Base-by-base conservation (phyloP, 495 filamentous ascomycete species). In the Corynascus novoguineensis region DNA sequence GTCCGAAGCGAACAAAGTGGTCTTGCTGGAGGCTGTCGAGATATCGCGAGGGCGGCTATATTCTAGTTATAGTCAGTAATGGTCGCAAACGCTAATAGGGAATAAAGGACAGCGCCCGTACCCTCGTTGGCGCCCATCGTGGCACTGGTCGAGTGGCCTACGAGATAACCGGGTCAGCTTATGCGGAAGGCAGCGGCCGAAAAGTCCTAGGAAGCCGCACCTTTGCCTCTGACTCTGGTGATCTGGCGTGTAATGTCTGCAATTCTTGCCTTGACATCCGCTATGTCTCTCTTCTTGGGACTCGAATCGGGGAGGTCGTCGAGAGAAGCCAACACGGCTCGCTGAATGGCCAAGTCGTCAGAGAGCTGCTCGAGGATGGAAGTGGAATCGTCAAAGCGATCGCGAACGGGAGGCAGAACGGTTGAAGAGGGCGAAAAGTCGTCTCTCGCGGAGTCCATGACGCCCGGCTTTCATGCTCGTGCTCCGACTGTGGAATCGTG, bases 1-100 rank as follows among this genome's bases (percentile, higher is more conserved):
- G 48, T 47, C 59, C 31, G 57, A 60, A 21, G 6, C 11, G 22
- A 50, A 34, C 24, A 59, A 40, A 14, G 38, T 58, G 4, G 58
- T 52, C 52, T 62, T 60, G 50, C 19, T 53, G 12, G 58, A 58
- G 12, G 55, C 27, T 2, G 27, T 47, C 32, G 53, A 53, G 1
- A 47, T 28, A 27, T 5, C 50, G 3, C 29, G 34, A 35, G 7
- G 40, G 5, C 17, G 24, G 37, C 9, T 37, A 12, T 32, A 19
- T 15, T n/a, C 50, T 52, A 7, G 14, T 10, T 29, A 12, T 14
- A n/a, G 35, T 52, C 15, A 52, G 50, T 31, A 14, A 8, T n/a
- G 35, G 22, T 29, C 7, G 24, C 7, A 22, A 10, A 24, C 6
- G 7, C 15, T 12, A 8, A 11, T 5, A 1, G 15, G 10, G 47